Base-by-base conservation (phyloP, 192 early-diverging fungal genomes). In the Coemansia sp. region DNA sequence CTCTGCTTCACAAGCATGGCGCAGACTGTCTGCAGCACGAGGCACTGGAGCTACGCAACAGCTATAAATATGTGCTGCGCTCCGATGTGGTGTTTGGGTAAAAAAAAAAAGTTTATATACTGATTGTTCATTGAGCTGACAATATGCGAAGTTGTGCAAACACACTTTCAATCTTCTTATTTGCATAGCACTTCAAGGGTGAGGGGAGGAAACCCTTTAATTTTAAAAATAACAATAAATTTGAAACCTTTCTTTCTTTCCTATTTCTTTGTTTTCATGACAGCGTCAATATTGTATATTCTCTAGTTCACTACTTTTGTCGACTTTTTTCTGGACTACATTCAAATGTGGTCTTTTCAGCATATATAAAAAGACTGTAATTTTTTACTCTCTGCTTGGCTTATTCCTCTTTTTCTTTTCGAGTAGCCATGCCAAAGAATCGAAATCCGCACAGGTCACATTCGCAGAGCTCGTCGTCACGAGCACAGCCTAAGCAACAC, bases 1-100 rank as follows among this genome's bases (percentile, higher is more conserved):
- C 85, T 32, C 75, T 88, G 62, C 73, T 88, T 9, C 87, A 88
- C 72, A 82, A 83, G 58, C 87, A 88, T 62, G 87, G 87, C 2
- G 86, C 84, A 6, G 83, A 86, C 61, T 88, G 87, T 61, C 78
- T 88, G 43, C 74, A 86, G 63, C 87, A 88, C 73, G 87, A 88
- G 41, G 86, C 77, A 0, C 66, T 80, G 46, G 81, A 79, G 48
- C 80, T 88, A 6, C 70, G 71, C 40, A 72, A 79, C 43, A 84
- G 87, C 41, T 82, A 66, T 72, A 88, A 88, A 63, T 88, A 87
- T 45, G 81, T 88, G 7, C 52, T 88, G 52, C 73, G 87, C 2
- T 87, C 87, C 15, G 87, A 88, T 69, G 76, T 88, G 0, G 65
- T 88, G 12, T 87, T 82, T 67, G 73, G 65, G 8, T 83, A 59